Base-by-base conservation (phyloP, 106 monocot species). In the Hemerocallis citrina region DNA sequence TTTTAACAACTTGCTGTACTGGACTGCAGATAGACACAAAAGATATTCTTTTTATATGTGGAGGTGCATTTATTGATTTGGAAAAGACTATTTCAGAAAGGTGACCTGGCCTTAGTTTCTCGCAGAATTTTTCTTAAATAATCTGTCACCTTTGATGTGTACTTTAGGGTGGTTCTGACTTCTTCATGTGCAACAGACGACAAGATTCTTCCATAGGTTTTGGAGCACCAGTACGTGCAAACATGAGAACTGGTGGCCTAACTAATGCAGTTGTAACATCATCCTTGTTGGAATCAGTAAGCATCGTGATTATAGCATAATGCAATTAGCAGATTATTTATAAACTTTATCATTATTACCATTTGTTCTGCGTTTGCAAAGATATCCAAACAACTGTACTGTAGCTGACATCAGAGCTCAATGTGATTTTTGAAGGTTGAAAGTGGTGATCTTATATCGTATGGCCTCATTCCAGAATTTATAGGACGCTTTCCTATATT, bases 151-250 rank as follows among this genome's bases (percentile, higher is more conserved):
- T n/a, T 24, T 43, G 1, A n/a, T 21, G 24, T 39, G 7, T 0
- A 59, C 4, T 59, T 59, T 24, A 40, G 59, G 59, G 14, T 55
- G 47, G 62, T 39, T 51, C 63, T 78, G 42, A 48, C 55, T 37
- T 61, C 20, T 65, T 16, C 27, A 24, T 62, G 50, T 68, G 44
- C 31, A 33, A 62, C 71, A 96, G 96, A 75, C 82, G 91, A 48
- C 90, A 98, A 68, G 91, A 98, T 77, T 98, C 96, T 44, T 98
- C 96, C 39, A 98, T 98, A 72, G 96, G 96, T 37, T 98, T 98
- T 79, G 96, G 96, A 50, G 96, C 96, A 74, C 96, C 90, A 70
- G 90, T 96, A n/a, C 86, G 95, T 35, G 75, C 90, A 63, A 96
- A 84, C 65, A 86, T 90, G 90, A 90, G 87, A 82, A 72, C 79